Percentiles rank a stretch among this genome's conserved stretches.
phyloP scores from a whole-genome alignment of 495 filamentous ascomycete species.

The Thozetella sp. region DNA sequence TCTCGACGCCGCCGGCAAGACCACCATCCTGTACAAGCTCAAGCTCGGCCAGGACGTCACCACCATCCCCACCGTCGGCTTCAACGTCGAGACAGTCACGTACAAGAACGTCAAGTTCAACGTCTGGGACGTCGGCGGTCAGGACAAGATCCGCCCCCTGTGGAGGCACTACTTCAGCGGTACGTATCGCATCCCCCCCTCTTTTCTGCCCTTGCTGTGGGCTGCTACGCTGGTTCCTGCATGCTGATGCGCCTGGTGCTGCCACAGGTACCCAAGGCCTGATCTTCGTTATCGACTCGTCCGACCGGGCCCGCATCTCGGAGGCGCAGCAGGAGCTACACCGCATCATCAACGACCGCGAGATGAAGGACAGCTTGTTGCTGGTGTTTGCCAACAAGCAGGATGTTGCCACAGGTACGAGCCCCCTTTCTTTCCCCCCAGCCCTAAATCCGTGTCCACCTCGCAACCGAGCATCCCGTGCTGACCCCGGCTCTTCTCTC shows the following conservation, averaged over 20 bases:
- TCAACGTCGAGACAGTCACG: conserved; percentile 99
- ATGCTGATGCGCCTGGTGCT: conserved; percentile 1
- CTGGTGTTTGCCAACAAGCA: conserved; percentile 99
- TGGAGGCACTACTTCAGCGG: conserved; percentile 99
- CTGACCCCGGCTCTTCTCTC: no score
- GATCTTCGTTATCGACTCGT: conserved; percentile 96
- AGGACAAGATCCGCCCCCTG: conserved; percentile 97
- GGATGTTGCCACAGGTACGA: conserved; percentile 82
- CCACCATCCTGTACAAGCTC: conserved; percentile 99
- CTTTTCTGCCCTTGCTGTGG: conserved; percentile 1
- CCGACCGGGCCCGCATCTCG: conserved; percentile 81
- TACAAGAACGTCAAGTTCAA: conserved; percentile 99
- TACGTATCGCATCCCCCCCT: conserved; percentile 46
- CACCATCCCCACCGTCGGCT: conserved; percentile 98
- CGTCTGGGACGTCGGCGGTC: conserved; percentile 98
- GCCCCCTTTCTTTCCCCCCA: not conserved
- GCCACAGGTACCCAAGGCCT: conserved; percentile 85
- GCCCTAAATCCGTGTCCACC: no score
- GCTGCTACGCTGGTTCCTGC: not conserved
- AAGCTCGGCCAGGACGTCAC: conserved; percentile 98
- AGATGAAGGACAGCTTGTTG: conserved; percentile 96
- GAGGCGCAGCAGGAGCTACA: conserved; percentile 90
- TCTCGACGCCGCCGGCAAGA: conserved; percentile 97
- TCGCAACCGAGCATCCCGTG: no score
- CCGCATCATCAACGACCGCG: conserved; percentile 93